These are phyloP conservation scores for Helenozyma rhizophorensis DNA, from an alignment of 805 yeast species.

Conservation along the genomic window DNA sequence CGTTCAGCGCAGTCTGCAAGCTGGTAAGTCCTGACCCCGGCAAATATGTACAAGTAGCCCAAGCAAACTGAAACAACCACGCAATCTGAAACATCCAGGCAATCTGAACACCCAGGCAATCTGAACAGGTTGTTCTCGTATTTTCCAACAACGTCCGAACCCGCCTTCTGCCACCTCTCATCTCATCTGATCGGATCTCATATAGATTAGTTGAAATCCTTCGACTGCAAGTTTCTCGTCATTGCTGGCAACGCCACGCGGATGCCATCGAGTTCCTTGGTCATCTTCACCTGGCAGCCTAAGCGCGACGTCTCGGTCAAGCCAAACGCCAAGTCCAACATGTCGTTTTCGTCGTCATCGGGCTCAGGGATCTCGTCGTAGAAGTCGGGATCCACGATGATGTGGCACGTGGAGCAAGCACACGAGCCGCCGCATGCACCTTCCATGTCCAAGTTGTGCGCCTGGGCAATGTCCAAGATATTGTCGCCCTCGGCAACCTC, in stretches of 20 bases:
- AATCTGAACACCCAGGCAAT: too few species aligned
- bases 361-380: constrained; percentile 93
- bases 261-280: constrained; percentile 86
- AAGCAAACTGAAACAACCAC: too few species aligned
- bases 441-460: constrained; percentile 90
- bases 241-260: constrained; percentile 95
- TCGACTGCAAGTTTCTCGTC: constrained; percentile 87
- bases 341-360: constrained; percentile 95
- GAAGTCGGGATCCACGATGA: constrained; percentile 91
- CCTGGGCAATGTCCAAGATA: constrained; percentile 90
- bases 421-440: constrained; percentile 99
- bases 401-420: constrained; percentile 97
- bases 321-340: constrained; percentile 97
- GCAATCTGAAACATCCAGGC: too few species aligned
- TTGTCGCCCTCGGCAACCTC: constrained; percentile 94
- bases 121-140: too few species aligned
- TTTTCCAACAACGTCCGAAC: neutral
- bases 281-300: constrained; percentile 91
- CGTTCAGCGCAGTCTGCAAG: too few species aligned
- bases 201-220: constrained; percentile 56
- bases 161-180: neutral
- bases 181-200: neutral
- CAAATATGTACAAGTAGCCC: too few species aligned
- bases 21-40: too few species aligned
- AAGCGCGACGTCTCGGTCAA: constrained; percentile 93